Evolutionary conservation across 345 rosid genomes (phyloP).

Genomic region (Clarkia xantiana): DNA sequence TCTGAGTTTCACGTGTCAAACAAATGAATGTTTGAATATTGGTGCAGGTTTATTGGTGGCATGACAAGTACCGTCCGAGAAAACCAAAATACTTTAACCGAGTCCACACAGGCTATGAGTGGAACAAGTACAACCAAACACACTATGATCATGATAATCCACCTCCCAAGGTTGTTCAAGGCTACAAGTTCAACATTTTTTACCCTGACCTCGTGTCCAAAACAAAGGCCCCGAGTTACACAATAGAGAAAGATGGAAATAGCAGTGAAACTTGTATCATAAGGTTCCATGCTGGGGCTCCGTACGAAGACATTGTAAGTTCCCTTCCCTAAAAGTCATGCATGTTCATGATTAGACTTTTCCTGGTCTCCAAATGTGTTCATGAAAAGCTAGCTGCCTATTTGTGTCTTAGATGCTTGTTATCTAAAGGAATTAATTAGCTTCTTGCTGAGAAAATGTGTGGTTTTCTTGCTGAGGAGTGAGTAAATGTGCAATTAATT

Average conservation of each 20-base stretch:
- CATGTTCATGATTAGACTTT: too few species aligned
- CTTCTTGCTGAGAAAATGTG: too few species aligned
- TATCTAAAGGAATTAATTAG: too few species aligned
- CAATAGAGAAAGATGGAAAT: constrained; percentile 72
- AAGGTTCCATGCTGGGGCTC: constrained; percentile 89
- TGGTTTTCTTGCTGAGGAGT: too few species aligned
- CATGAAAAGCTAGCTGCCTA: too few species aligned
- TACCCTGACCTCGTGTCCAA: constrained; percentile 89
- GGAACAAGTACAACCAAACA: constrained; percentile 93
- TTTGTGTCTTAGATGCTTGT: too few species aligned
- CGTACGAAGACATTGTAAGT: constrained; percentile 90
- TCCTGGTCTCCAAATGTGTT: too few species aligned
- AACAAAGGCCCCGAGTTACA: constrained; percentile 62
- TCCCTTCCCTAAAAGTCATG: too few species aligned
- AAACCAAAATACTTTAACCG: constrained; percentile 92
- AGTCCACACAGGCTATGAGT: constrained; percentile 94
- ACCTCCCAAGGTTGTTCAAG: constrained; percentile 89
- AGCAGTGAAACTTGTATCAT: constrained; percentile 74
- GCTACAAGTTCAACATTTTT: constrained; percentile 88
- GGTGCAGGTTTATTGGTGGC: constrained; percentile 95
- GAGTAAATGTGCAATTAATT: too few species aligned
- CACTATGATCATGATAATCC: constrained; percentile 96
- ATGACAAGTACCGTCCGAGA: constrained; percentile 90
- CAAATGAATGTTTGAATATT: too few species aligned
- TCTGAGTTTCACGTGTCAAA: too few species aligned